phyloP scores from a whole-genome alignment of 495 filamentous ascomycete genomes.

The Acidomyces sp. region DNA sequence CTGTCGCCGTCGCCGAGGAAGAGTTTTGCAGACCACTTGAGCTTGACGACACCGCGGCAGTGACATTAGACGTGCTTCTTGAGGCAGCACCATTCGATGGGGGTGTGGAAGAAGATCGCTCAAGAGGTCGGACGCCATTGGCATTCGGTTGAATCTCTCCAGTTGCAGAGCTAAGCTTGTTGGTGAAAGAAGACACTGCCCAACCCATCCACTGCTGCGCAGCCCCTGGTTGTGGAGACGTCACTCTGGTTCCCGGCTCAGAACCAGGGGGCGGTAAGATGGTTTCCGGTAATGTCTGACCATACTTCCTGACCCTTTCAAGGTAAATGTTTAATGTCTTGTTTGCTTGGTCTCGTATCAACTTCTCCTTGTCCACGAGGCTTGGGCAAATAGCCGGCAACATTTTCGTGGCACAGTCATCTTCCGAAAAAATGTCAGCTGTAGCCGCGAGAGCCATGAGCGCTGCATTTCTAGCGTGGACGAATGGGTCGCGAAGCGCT shows the following conservation, averaged over 20 bases:
- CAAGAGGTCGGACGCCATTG: constrained; percentile 12
- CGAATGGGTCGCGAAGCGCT: constrained; percentile 81
- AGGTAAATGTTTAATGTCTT: constrained; percentile 88
- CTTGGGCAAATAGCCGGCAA: constrained; percentile 71
- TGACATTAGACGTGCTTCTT: too few species aligned
- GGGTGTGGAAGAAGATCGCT: constrained; percentile 11
- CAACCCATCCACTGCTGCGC: constrained; percentile 67
- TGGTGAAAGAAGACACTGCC: constrained; percentile 98
- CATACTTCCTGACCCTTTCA: constrained; percentile 66
- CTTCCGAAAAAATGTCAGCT: constrained; percentile 71
- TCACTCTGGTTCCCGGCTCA: constrained; percentile 48
- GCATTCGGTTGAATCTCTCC: constrained; percentile 59
- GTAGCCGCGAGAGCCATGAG: constrained; percentile 77
- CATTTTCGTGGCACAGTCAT: constrained; percentile 74
- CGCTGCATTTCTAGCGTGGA: constrained; percentile 81
- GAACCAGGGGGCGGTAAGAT: constrained; percentile 40
- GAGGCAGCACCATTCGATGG: constrained; percentile 4
- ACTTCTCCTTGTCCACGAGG: constrained; percentile 79
- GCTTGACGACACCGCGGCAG: too few species aligned
- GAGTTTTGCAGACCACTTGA: constrained; percentile 3
- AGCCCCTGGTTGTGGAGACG: constrained; percentile 56
- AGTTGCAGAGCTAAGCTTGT: constrained; percentile 69
- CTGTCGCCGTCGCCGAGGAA: constrained; percentile 1
- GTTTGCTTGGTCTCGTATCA: constrained; percentile 78
- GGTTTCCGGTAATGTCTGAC: constrained; percentile 66